These are phyloP conservation scores for Mycena kentingensis DNA, from an alignment of 768 basidiomycete genomes.

Conservation along the genomic window DNA sequence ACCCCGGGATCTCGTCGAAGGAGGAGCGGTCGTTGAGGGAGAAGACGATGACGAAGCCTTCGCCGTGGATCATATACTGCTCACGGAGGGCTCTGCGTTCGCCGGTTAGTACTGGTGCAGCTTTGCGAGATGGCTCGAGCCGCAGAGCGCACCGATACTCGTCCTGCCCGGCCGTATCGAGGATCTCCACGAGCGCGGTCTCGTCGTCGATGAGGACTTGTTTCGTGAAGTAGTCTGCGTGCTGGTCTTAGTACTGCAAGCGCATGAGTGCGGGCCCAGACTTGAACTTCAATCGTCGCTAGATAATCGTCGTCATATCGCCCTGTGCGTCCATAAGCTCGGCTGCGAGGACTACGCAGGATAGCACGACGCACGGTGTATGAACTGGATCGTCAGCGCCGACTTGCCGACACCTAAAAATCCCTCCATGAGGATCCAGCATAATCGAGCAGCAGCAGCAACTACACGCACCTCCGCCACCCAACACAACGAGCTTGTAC, in stretches of 20 bases:
- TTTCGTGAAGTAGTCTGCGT: slow-evolving; percentile 89
- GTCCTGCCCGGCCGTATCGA: slow-evolving; percentile 97
- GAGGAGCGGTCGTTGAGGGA: slow-evolving; percentile 96
- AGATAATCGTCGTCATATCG: slow-evolving; percentile 72
- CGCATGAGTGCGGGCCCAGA: slow-evolving; percentile 17
- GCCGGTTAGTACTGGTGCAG: not conserved
- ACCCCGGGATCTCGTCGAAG: slow-evolving; percentile 94
- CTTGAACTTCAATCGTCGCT: slow-evolving; percentile 94
- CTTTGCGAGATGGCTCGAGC: not conserved
- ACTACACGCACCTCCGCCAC: slow-evolving; percentile 80
- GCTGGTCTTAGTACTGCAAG: not conserved
- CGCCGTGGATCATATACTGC: slow-evolving; percentile 98
- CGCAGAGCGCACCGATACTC: slow-evolving; percentile 91
- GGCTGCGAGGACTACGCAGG: not conserved
- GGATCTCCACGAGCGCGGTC: slow-evolving; percentile 93
- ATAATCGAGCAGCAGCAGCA: no score
- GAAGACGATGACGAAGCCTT: slow-evolving; percentile 97
- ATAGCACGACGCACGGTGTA: slow-evolving; percentile 58
- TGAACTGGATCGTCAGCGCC: slow-evolving; percentile 96
- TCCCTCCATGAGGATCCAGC: not conserved
- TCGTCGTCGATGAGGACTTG: slow-evolving; percentile 97
- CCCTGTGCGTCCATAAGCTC: not conserved
- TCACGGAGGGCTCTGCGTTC: slow-evolving; percentile 88
- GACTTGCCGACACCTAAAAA: slow-evolving; percentile 64
- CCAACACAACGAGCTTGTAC: slow-evolving; percentile 98